These are phyloP conservation scores for Euphorbia pulcherrima DNA, from an alignment of 345 rosid genomes.

Conservation along the genomic window DNA sequence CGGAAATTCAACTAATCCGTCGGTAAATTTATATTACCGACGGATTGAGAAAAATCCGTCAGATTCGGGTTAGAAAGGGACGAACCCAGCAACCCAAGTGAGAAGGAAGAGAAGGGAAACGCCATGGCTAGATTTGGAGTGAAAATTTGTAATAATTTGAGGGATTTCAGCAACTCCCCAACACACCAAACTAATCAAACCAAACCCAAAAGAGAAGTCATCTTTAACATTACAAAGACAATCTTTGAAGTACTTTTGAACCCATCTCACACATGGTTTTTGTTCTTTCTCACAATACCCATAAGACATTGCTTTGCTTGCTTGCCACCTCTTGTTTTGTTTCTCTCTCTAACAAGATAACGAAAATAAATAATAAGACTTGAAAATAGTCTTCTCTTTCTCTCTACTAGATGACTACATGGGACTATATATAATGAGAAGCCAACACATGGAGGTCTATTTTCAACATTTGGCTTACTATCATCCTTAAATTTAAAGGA, in stretches of 20 bases:
- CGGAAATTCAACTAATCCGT: too few relatives aligned
- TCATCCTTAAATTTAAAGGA: background rate
- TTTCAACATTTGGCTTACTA: background rate
- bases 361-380: background rate
- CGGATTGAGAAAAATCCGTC: too few relatives aligned
- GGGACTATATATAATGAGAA: too few relatives aligned
- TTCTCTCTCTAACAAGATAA: slow-evolving; percentile 11
- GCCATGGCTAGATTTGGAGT: slow-evolving; percentile 86
- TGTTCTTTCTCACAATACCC: slow-evolving; percentile 55
- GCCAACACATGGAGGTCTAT: background rate
- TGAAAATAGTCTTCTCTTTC: background rate
- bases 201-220: slow-evolving; percentile 68
- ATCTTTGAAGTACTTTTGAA: slow-evolving; percentile 67
- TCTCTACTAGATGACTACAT: background rate
- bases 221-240: slow-evolving; percentile 77
- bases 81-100: slow-evolving; percentile 95
- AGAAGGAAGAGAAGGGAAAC: slow-evolving; percentile 86
- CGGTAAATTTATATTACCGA: too few relatives aligned
- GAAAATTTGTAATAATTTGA: slow-evolving; percentile 89
- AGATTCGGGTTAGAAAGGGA: background rate
- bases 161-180: slow-evolving; percentile 97
- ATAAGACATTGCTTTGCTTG: slow-evolving; percentile 43
- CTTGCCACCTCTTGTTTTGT: slow-evolving; percentile 9
- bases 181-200: slow-evolving; percentile 56
- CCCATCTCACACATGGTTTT: slow-evolving; percentile 70